A percentile compares a stretch with the other conserved stretches of the same genome.
These are phyloP conservation scores for Clavaria fumosa DNA, from an alignment of 768 basidiomycete genomes.

Conservation along the genomic window DNA sequence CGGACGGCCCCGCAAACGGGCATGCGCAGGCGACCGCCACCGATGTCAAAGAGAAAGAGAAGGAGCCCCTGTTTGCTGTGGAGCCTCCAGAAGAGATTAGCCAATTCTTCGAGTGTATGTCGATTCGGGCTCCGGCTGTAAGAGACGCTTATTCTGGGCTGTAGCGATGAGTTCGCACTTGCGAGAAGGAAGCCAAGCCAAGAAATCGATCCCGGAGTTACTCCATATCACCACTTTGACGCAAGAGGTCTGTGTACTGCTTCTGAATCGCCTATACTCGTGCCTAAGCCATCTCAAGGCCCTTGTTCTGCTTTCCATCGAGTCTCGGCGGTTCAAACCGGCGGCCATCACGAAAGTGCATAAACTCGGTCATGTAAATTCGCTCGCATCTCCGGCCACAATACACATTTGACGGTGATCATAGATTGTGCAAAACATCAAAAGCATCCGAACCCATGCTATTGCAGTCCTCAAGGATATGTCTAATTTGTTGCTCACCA, in stretches of 20 bases:
- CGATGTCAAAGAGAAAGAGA: conserved; percentile 45
- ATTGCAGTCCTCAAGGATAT: conserved; percentile 40
- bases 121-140: neutral
- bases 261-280: neutral
- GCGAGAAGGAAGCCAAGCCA: conserved; percentile 21
- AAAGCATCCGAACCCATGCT: conserved; percentile 41
- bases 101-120: conserved; percentile 48
- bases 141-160: neutral
- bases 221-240: conserved; percentile 59
- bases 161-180: conserved; percentile 45
- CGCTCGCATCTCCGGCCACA: neutral
- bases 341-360: conserved; percentile 53
- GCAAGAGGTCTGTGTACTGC: conserved; percentile 42
- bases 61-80: conserved; percentile 44
- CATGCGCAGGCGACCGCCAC: too few species aligned
- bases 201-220: conserved; percentile 34
- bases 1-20: conserved; percentile 24
- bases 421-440: conserved; percentile 55
- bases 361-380: conserved; percentile 56
- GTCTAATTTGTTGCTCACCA: conserved; percentile 32
- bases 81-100: conserved; percentile 40
- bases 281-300: conserved; percentile 30
- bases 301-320: conserved; percentile 53
- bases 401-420: conserved; percentile 1
- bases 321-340: conserved; percentile 59